phyloP scores from a whole-genome alignment of 306 rosid genomes.

The Dryas octopetala region DNA sequence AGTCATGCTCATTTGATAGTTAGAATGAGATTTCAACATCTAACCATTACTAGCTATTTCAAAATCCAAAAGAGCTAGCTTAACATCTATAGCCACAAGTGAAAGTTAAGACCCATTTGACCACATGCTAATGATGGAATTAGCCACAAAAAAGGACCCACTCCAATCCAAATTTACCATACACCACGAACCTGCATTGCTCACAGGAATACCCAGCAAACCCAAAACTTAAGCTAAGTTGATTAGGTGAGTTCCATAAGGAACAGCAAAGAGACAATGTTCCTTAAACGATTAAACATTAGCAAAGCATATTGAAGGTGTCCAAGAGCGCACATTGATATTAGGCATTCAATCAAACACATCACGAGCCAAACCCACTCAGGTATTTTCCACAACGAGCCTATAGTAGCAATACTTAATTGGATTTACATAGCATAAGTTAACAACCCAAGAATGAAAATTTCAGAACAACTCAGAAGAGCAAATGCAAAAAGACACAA shows the following conservation, averaged over 20 bases:
- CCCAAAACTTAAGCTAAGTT: neutral
- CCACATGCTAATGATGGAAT: neutral
- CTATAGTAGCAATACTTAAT: neutral
- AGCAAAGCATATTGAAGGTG: neutral
- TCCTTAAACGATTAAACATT: neutral
- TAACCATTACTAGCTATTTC: neutral
- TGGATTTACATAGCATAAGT: neutral
- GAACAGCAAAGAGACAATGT: neutral
- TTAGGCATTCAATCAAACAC: constrained; percentile 53
- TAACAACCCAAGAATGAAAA: neutral
- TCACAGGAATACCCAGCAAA: neutral
- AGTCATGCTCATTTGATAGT: neutral
- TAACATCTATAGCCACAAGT: neutral
- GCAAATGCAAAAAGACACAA: constrained; percentile 15
- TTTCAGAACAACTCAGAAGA: neutral
- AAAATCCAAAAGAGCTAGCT: too few relatives aligned
- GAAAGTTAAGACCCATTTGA: neutral
- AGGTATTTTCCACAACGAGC: neutral
- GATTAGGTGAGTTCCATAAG: neutral
- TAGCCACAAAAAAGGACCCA: neutral
- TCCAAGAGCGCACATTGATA: neutral
- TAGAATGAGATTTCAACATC: neutral
- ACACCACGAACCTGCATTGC: constrained; percentile 5
- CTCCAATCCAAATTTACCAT: neutral
- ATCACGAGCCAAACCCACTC: constrained; percentile 19